phyloP scores from a whole-genome alignment of 148 eudicot species.

The Polygonum maritimum region DNA sequence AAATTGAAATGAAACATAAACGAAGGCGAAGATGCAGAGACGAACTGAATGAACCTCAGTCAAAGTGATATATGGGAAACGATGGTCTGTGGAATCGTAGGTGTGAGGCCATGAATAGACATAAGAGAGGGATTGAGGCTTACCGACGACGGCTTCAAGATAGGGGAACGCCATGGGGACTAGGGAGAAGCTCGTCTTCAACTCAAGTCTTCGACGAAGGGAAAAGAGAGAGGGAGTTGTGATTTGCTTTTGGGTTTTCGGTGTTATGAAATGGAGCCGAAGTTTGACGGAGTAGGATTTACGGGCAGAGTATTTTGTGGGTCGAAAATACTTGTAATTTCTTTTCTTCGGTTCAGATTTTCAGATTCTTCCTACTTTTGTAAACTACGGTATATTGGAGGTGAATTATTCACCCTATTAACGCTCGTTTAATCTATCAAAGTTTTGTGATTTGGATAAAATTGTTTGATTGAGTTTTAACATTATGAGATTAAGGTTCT shows the following conservation, averaged over 20 bases:
- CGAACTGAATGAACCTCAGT: background rate
- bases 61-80: background rate
- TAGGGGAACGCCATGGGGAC: slow-evolving; percentile 83
- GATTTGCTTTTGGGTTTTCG: background rate
- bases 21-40: background rate
- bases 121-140: slow-evolving; percentile 13
- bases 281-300: background rate
- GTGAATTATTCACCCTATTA: no score
- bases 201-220: background rate
- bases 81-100: background rate
- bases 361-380: no score
- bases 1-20: background rate
- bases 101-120: background rate
- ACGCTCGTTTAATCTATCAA: no score
- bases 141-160: slow-evolving; percentile 88
- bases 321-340: no score
- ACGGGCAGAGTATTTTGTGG: no score
- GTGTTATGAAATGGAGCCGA: background rate
- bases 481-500: no score
- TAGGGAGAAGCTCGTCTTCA: background rate
- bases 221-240: background rate
- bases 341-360: no score
- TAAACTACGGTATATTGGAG: no score
- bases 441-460: no score
- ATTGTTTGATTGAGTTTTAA: no score